phyloP scores from a whole-genome alignment of 805 yeast genomes.

The Myxozyma neglecta region DNA sequence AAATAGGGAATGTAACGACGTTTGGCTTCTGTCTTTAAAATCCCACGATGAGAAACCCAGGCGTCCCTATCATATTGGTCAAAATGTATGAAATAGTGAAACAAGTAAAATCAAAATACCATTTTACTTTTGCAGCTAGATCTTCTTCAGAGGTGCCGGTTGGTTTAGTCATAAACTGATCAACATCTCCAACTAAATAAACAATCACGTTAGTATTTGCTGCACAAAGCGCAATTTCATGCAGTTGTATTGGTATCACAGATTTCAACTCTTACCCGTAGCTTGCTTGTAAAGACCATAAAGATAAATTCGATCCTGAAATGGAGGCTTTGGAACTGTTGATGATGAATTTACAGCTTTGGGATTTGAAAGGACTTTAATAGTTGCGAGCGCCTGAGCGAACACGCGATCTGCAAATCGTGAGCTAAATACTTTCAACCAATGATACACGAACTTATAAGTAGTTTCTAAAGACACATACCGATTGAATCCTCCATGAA shows the following conservation, averaged over 20 bases:
- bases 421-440: neutral
- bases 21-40: constrained; percentile 70
- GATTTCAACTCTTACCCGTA: constrained; percentile 44
- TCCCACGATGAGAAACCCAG: constrained; percentile 74
- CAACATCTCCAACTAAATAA: constrained; percentile 66
- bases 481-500: constrained; percentile 25
- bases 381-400: constrained; percentile 77
- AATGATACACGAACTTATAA: no score
- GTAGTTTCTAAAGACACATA: neutral
- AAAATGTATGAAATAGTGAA: neutral
- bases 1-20: constrained; percentile 64
- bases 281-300: constrained; percentile 89
- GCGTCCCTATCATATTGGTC: constrained; percentile 53
- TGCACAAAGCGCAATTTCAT: neutral
- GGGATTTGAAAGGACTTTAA: constrained; percentile 58
- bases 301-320: constrained; percentile 62
- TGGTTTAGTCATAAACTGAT: constrained; percentile 66
- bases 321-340: constrained; percentile 73
- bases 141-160: constrained; percentile 60
- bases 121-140: constrained; percentile 67
- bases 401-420: constrained; percentile 63
- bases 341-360: constrained; percentile 37
- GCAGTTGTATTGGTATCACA: no score
- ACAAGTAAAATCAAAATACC: constrained; percentile 40
- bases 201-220: no score